These are phyloP conservation scores for Puccinia novopanici DNA, from an alignment of 1,284 basidiomycete species.

Conservation along the genomic window DNA sequence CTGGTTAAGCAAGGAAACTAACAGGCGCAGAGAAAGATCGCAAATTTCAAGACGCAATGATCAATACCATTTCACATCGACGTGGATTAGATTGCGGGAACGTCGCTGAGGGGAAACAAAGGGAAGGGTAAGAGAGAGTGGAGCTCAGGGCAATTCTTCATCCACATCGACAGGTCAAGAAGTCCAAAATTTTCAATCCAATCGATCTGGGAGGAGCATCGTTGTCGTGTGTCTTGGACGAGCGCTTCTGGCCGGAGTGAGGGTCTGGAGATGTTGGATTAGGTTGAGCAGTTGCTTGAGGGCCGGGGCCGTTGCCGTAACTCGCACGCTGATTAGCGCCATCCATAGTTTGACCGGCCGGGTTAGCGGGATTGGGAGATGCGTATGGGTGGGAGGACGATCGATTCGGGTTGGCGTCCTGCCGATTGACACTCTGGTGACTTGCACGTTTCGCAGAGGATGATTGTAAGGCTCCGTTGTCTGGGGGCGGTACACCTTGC, in stretches of 20 bases:
- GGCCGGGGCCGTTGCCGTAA: neutral
- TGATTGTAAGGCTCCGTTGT: constrained; percentile 16
- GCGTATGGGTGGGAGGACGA: constrained; percentile 36
- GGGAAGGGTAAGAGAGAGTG: neutral
- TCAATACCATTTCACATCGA: neutral
- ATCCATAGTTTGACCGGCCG: neutral
- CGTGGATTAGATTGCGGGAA: neutral
- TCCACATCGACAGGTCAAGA: constrained; percentile 44
- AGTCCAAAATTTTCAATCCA: constrained; percentile 37
- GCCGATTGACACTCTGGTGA: constrained; percentile 7
- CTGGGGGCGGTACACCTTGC: constrained; percentile 38
- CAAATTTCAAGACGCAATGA: too few relatives aligned
- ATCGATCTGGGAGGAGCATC: constrained; percentile 21
- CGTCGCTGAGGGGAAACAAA: neutral
- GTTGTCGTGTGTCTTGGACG: constrained; percentile 1
- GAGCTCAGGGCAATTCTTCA: neutral
- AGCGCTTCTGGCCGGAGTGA: constrained; percentile 13
- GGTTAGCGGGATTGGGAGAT: neutral
- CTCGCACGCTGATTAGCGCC: neutral
- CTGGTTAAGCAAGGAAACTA: constrained; percentile 1
- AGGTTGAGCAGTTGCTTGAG: neutral
- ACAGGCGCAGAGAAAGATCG: too few relatives aligned
- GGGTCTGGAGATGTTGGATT: neutral
- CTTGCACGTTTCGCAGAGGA: constrained; percentile 11
- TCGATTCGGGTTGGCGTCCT: constrained; percentile 8